These are phyloP conservation scores for Populus alba DNA, from an alignment of 345 rosid genomes.

Conservation along the genomic window DNA sequence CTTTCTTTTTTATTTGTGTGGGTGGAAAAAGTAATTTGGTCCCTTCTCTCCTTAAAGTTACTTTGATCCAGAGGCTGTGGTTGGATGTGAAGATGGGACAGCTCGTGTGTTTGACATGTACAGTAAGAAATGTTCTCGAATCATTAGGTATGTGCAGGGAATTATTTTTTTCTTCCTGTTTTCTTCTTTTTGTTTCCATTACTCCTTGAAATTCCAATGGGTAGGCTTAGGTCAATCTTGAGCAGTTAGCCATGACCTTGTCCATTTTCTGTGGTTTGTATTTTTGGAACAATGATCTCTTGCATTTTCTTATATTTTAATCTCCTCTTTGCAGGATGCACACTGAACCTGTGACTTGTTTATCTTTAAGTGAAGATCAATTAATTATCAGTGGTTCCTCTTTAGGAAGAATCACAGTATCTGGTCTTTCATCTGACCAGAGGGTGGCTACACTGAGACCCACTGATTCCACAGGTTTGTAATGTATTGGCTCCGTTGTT, in stretches of 20 bases:
- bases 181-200: neutral
- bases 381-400: constrained; percentile 68
- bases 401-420: constrained; percentile 62
- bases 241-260: too few species aligned
- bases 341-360: constrained; percentile 64
- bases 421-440: constrained; percentile 63
- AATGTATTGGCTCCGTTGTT: neutral
- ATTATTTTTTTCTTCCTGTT: neutral
- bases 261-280: neutral
- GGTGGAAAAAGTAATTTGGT: constrained; percentile 8
- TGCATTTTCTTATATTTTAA: neutral
- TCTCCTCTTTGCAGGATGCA: constrained; percentile 58
- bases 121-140: constrained; percentile 72
- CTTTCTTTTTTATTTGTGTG: neutral
- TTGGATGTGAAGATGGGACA: constrained; percentile 94
- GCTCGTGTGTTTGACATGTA: constrained; percentile 92
- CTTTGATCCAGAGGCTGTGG: constrained; percentile 84
- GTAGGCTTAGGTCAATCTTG: neutral
- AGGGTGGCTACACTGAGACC: constrained; percentile 60
- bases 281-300: neutral
- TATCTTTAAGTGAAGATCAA: constrained; percentile 66
- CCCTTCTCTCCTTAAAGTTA: constrained; percentile 42
- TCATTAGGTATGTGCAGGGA: constrained; percentile 49
- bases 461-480: constrained; percentile 56
- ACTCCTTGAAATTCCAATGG: neutral